Evolutionary conservation across 176 grass and related monocot species (phyloP).

Genomic region (Tillandsia leiboldiana): DNA sequence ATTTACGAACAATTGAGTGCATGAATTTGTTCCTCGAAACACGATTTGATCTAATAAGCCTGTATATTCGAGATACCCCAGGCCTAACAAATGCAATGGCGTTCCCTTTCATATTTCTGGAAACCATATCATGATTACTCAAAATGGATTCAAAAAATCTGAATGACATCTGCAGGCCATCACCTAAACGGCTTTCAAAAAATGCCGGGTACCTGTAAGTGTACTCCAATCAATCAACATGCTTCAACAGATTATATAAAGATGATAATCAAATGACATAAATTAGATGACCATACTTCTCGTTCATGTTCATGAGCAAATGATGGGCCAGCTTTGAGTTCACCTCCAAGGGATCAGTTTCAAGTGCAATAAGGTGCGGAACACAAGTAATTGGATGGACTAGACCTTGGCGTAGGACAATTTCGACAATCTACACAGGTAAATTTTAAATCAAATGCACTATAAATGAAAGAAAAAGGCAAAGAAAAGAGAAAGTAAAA

Average conservation of each 20-base stretch:
- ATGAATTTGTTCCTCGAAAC: conserved; percentile 98
- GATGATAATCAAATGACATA: neutral
- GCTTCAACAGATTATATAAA: neutral
- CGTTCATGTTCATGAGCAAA: conserved; percentile 97
- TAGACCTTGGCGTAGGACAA: conserved; percentile 92
- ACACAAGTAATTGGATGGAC: conserved; percentile 97
- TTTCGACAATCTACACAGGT: conserved; percentile 79
- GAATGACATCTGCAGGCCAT: conserved; percentile 91
- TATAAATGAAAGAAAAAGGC: conserved; percentile 11
- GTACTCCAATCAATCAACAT: conserved; percentile 15
- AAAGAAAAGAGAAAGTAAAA: neutral
- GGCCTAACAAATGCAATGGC: conserved; percentile 77
- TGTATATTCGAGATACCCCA: conserved; percentile 87
- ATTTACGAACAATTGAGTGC: conserved; percentile 85
- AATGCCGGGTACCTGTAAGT: conserved; percentile 81
- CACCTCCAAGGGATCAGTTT: conserved; percentile 76
- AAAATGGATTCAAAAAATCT: conserved; percentile 67
- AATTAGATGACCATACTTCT: conserved; percentile 53
- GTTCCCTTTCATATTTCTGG: conserved; percentile 55
- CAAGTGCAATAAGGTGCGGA: conserved; percentile 89
- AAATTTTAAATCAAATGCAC: conserved; percentile 6
- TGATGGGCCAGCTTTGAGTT: conserved; percentile 93
- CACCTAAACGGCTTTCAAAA: conserved; percentile 91
- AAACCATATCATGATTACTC: conserved; percentile 45
- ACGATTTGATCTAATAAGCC: conserved; percentile 74